Percentiles rank a stretch among this genome's conserved stretches.
Conservation (phyloP, 139 green algal genomes). For the Coelastrella sp. region DNA sequence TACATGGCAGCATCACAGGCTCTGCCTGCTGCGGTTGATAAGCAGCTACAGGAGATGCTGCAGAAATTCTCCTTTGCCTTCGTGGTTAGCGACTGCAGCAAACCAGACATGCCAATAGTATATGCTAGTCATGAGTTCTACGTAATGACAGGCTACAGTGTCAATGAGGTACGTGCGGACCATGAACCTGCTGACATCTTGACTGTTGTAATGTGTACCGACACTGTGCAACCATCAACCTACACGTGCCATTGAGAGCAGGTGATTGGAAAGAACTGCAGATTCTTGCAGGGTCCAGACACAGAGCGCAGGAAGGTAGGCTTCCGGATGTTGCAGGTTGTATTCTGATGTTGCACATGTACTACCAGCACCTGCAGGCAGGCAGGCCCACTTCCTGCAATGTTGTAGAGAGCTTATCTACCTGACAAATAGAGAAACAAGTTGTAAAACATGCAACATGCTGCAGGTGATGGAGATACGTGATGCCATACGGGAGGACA, state of each 20-base stretch:
- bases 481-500: constrained; percentile 71
- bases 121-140: constrained; percentile 88
- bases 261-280: constrained; percentile 91
- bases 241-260: not conserved
- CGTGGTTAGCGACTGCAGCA: constrained; percentile 86
- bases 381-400: no score
- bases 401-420: no score
- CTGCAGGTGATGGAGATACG: constrained; percentile 73
- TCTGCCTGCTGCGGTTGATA: not conserved
- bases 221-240: not conserved
- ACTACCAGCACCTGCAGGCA: no score
- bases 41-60: not conserved
- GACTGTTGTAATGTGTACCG: no score
- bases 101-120: constrained; percentile 94
- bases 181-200: no score
- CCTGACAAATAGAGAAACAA: not conserved
- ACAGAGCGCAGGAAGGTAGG: constrained; percentile 79
- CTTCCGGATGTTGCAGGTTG: no score
- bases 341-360: no score
- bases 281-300: constrained; percentile 89
- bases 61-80: constrained; percentile 63
- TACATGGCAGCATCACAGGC: not conserved
- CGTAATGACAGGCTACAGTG: constrained; percentile 86
- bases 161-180: constrained; percentile 87
- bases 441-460: not conserved